Percentiles rank a stretch among this genome's conserved stretches.
Conservation (phyloP, 1,284 basidiomycete genomes). For the Ganoderma sp. region DNA sequence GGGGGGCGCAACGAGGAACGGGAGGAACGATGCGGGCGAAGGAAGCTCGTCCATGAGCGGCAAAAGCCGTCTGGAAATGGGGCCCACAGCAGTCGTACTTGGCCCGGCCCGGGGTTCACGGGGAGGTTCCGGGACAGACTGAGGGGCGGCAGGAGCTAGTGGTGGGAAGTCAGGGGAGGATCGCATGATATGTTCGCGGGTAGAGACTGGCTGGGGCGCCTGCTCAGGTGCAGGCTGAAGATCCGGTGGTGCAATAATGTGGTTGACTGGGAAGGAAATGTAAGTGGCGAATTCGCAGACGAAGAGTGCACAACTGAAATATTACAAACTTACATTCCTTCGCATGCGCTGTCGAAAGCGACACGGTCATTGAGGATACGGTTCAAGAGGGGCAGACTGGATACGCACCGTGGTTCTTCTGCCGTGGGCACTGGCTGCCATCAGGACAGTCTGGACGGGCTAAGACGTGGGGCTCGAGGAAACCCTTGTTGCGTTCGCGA, state of each 20-base stretch:
- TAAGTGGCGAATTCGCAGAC: background rate
- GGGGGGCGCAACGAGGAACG: background rate
- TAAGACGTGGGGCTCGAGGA: conserved; percentile 56
- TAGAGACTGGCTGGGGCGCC: background rate
- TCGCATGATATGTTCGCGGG: conserved; percentile 20
- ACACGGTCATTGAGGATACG: conserved; percentile 6
- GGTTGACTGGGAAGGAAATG: conserved; percentile 50
- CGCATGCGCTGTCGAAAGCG: conserved; percentile 57
- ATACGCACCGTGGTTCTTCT: conserved; percentile 67
- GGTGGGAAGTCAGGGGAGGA: conserved; percentile 20
- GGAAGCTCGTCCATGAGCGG: conserved; percentile 16
- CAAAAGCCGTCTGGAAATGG: conserved; percentile 18
- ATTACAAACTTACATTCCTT: conserved; percentile 63
- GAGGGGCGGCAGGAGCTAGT: conserved; percentile 3
- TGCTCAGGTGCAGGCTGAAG: conserved; percentile 12
- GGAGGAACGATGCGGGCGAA: background rate
- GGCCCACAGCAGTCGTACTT: background rate
- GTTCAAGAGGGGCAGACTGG: background rate
- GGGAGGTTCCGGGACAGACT: background rate
- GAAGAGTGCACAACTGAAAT: no score
- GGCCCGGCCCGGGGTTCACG: background rate
- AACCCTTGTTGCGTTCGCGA: conserved; percentile 70
- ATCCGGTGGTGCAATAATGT: conserved; percentile 46
- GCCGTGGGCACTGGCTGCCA: conserved; percentile 58
- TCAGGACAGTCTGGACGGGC: conserved; percentile 68